These are phyloP conservation scores for Naganishia kalamii DNA, from an alignment of 768 basidiomycete species.

Conservation along the genomic window DNA sequence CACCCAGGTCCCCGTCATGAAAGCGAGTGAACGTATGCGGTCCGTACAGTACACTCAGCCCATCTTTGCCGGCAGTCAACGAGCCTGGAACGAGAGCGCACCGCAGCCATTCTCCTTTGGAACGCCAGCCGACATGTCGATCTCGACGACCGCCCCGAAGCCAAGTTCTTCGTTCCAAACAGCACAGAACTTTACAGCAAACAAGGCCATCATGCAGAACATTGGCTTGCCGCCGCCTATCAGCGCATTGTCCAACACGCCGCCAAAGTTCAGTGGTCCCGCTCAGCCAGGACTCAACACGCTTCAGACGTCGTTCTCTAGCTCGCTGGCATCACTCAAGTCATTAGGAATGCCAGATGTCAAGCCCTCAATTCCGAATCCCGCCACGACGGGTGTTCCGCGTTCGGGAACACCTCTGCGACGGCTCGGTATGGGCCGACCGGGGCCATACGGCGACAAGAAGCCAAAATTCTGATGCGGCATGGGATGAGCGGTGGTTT, in stretches of 20 bases:
- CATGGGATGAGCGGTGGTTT: background rate
- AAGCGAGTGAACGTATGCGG: slow-evolving; percentile 4
- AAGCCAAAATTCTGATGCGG: background rate
- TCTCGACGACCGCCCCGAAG: background rate
- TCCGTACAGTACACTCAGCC: background rate
- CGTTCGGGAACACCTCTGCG: background rate
- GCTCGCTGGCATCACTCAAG: slow-evolving; percentile 36
- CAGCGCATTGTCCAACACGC: slow-evolving; percentile 2
- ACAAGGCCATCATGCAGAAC: slow-evolving; percentile 34
- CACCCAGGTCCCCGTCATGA: background rate
- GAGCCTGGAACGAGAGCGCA: slow-evolving; percentile 1
- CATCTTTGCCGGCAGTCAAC: slow-evolving; percentile 5
- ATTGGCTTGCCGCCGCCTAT: slow-evolving; percentile 35
- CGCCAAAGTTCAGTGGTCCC: slow-evolving; percentile 12
- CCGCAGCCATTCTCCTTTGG: slow-evolving; percentile 15
- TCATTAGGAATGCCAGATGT: slow-evolving; percentile 30
- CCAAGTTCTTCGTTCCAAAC: slow-evolving; percentile 17
- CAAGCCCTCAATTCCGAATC: background rate
- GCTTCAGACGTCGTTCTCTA: slow-evolving; percentile 33
- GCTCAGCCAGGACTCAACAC: slow-evolving; percentile 23
- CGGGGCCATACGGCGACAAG: background rate
- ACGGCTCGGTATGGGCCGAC: slow-evolving; percentile 6
- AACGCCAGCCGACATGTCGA: slow-evolving; percentile 15
- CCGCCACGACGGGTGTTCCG: background rate
- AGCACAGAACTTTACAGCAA: slow-evolving; percentile 29